Evolutionary conservation across 306 rosid genomes (phyloP), one percentile per base, ranked within the genome.

Genomic region (Spatholobus suberectus): DNA sequence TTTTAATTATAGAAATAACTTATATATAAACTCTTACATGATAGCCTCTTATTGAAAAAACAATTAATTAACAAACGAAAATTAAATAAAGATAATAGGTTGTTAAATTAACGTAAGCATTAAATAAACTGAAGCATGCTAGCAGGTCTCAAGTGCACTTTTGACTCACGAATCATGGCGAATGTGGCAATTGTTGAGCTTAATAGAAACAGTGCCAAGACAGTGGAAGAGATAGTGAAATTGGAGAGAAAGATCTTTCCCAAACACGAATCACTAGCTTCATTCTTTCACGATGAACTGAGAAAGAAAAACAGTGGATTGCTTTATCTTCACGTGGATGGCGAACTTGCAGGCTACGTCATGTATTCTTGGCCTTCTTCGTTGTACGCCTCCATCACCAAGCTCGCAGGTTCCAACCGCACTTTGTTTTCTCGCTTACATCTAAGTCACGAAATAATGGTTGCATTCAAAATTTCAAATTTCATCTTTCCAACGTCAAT

Each of bases 301-400:
- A 81, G 70, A 82, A 93, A 92, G 88, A 91, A 89, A 84, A 95
- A 93, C 85, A 66, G 73, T 29, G 97, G 97, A 1, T 79, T 93
- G 94, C 94, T 93, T 71, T 95, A 89, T 79, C 54, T 88, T 52
- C 87, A 86, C 6, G 52, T 81, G 0, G 86, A 89, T 72, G 92
- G 87, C 8, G 79, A 90, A 79, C 88, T 95, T 75, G 90, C 82
- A 4, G 97, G 90, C 84, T 95, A 93, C 78, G 92, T 82, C 84
- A 92, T 95, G 97, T 93, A 85, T 75, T 91, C 97, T 13, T 89
- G 94, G 95, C 94, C 97, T 76, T 93, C 97, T 85, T 93, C 98
- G 52, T 73, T 93, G 72, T 88, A 11, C 84, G 97, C 97, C 70
- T 85, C 87, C 0, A 84, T 95, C 94, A 86, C 97, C 61, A 93